These are phyloP conservation scores for Diaporthe vexans DNA, from an alignment of 2,329 filamentous ascomycete species.

Conservation along the genomic window DNA sequence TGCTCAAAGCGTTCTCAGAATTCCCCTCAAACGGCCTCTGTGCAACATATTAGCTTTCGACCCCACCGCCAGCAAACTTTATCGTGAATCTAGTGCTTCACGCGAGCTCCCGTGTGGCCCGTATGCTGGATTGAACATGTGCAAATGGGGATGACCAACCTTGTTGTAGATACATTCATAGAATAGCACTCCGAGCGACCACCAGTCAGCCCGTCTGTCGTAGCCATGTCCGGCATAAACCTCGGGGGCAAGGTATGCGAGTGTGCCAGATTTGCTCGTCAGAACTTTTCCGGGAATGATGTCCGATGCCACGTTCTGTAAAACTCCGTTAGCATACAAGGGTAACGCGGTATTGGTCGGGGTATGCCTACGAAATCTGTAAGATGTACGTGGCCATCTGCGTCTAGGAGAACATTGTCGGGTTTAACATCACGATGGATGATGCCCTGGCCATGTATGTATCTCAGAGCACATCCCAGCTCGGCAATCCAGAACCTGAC, in stretches of 20 bases:
- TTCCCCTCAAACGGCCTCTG: constrained; percentile 94
- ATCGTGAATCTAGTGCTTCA: constrained; percentile 29
- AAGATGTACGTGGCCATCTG: constrained; percentile 94
- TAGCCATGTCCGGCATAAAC: constrained; percentile 95
- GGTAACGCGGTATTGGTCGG: constrained; percentile 29
- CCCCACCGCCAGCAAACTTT: constrained; percentile 13
- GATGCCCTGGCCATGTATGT: constrained; percentile 88
- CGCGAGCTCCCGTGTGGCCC: constrained; percentile 14
- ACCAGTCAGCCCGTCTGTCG: constrained; percentile 94
- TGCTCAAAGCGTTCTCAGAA: constrained; percentile 83
- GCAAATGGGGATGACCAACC: constrained; percentile 63
- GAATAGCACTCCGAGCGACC: constrained; percentile 97
- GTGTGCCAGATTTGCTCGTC: constrained; percentile 95
- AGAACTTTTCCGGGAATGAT: constrained; percentile 85
- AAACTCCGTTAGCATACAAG: constrained; percentile 51
- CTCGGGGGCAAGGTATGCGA: constrained; percentile 96
- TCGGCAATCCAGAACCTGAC: constrained; percentile 98
- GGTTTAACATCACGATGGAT: constrained; percentile 94
- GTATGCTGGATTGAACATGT: background rate
- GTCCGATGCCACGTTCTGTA: constrained; percentile 96
- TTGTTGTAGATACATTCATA: constrained; percentile 99
- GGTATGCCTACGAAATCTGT: constrained; percentile 87
- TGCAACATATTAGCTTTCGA: constrained; percentile 49
- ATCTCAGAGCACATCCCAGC: constrained; percentile 89
- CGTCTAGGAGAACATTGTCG: constrained; percentile 90